phyloP scores from a whole-genome alignment of 2,329 filamentous ascomycete genomes.

The Tolypocladium amazonense region DNA sequence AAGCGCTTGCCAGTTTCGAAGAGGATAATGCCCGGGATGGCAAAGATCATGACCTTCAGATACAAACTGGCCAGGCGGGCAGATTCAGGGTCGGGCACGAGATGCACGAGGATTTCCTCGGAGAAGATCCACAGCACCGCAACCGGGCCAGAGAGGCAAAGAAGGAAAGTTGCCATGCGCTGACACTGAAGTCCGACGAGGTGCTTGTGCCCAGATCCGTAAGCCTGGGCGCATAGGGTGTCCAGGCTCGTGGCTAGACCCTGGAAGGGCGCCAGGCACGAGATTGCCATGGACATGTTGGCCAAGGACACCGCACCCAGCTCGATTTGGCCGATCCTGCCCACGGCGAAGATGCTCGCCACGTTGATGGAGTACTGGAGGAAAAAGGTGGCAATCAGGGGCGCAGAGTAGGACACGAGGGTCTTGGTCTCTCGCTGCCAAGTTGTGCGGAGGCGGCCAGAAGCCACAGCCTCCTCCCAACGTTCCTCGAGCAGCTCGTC shows the following conservation, averaged over 20 bases:
- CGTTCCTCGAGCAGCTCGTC: conserved; percentile 50
- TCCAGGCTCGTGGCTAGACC: conserved; percentile 85
- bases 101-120: conserved; percentile 46
- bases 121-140: conserved; percentile 60
- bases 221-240: conserved; percentile 88
- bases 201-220: conserved; percentile 80
- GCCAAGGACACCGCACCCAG: conserved; percentile 34
- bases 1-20: conserved; percentile 76
- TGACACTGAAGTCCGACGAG: conserved; percentile 78
- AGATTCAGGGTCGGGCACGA: conserved; percentile 42
- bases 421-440: conserved; percentile 87
- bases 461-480: conserved; percentile 77
- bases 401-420: conserved; percentile 58
- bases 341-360: conserved; percentile 68
- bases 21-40: conserved; percentile 64
- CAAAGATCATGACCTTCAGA: conserved; percentile 59
- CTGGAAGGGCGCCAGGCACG: conserved; percentile 66
- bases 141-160: conserved; percentile 62
- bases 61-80: conserved; percentile 62
- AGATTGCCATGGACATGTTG: conserved; percentile 74
- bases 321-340: conserved; percentile 58
- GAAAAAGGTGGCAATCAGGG: conserved; percentile 60
- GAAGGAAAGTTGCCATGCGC: conserved; percentile 70
- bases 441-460: conserved; percentile 75
- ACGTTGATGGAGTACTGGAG: conserved; percentile 81